phyloP scores from a whole-genome alignment of 257 asterid species.

The Ilex aquifolium region DNA sequence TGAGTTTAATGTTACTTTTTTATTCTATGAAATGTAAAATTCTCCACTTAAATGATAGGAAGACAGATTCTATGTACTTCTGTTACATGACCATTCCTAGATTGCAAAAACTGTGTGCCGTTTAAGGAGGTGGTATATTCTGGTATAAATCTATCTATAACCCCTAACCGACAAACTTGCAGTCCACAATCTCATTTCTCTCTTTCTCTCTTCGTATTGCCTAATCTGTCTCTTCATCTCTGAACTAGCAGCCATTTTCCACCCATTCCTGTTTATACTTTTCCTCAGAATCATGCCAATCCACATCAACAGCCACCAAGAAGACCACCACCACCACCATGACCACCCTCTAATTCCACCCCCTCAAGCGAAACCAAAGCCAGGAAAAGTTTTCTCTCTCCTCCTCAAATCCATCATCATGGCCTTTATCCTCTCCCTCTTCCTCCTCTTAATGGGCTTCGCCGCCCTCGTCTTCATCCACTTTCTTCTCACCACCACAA shows the following conservation, averaged over 20 bases:
- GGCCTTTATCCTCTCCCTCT: conserved; percentile 52
- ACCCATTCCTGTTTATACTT: too few relatives aligned
- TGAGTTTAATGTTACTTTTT: too few relatives aligned
- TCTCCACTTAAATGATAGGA: too few relatives aligned
- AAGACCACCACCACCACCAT: conserved; percentile 1
- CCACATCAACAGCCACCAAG: background rate
- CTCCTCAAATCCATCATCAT: conserved; percentile 63
- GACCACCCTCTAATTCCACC: conserved; percentile 14
- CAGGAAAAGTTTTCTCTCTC: conserved; percentile 45
- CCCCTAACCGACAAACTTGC: too few relatives aligned
- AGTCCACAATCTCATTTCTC: too few relatives aligned
- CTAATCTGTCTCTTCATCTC: conserved; percentile 13
- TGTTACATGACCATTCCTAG: too few relatives aligned
- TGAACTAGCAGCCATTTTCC: too few relatives aligned
- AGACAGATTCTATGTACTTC: too few relatives aligned
- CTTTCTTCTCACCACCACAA: conserved; percentile 56
- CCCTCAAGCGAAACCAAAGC: conserved; percentile 27
- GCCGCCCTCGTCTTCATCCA: conserved; percentile 76
- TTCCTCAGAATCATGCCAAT: conserved; percentile 23
- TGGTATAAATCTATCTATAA: too few relatives aligned
- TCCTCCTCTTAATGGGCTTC: conserved; percentile 80
- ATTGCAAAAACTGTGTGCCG: too few relatives aligned
- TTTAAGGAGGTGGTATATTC: too few relatives aligned
- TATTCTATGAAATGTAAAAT: too few relatives aligned
- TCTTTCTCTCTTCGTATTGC: background rate